These are phyloP conservation scores for Trichosporon faecale DNA, from an alignment of 1,284 basidiomycete genomes.

Conservation along the genomic window DNA sequence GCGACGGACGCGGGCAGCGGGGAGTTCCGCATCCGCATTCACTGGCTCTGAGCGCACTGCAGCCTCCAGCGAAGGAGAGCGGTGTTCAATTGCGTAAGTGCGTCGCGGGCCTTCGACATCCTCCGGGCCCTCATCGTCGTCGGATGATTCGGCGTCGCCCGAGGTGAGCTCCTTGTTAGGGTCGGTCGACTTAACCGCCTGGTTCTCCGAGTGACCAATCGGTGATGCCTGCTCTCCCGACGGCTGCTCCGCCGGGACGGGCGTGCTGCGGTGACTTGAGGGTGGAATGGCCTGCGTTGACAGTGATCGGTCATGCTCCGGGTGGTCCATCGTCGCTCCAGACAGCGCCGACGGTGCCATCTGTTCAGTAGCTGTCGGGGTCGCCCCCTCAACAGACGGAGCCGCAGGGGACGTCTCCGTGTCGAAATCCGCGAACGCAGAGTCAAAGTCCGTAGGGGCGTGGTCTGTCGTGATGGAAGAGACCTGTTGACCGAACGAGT, in stretches of 20 bases:
- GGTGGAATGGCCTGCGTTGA: background rate
- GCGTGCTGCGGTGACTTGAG: background rate
- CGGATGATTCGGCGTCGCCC: constrained; percentile 26
- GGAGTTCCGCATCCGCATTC: background rate
- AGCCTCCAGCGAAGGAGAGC: background rate
- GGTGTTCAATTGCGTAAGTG: constrained; percentile 30
- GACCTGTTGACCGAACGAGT: constrained; percentile 33
- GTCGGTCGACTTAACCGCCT: background rate
- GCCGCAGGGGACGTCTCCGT: background rate
- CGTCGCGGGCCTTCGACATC: constrained; percentile 46
- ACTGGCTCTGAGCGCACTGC: background rate
- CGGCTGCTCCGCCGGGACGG: background rate
- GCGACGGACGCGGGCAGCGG: background rate
- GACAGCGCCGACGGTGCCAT: background rate
- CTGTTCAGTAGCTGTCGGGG: background rate
- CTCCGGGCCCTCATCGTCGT: constrained; percentile 52
- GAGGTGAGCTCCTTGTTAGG: background rate
- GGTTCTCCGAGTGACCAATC: background rate
- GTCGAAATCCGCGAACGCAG: constrained; percentile 63
- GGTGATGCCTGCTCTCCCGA: background rate
- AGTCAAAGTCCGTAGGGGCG: constrained; percentile 48
- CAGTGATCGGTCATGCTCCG: background rate
- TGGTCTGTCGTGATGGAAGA: background rate
- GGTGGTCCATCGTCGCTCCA: background rate
- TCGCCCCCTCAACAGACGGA: background rate